phyloP scores from a whole-genome alignment of 345 rosid species.

The Lepidium sativum region DNA sequence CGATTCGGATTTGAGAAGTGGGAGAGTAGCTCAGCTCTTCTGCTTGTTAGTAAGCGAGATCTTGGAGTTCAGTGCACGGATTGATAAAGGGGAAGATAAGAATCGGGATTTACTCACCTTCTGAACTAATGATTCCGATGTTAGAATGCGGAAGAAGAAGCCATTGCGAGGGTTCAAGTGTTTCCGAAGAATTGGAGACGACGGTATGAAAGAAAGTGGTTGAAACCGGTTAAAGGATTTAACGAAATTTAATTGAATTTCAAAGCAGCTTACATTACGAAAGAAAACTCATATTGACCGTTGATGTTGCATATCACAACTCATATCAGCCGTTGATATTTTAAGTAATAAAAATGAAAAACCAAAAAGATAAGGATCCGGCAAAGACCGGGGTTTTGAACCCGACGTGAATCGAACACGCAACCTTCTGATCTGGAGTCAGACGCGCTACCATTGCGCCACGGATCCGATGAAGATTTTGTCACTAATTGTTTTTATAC shows the following conservation, averaged over 20 bases:
- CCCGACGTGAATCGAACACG: conserved; percentile 66
- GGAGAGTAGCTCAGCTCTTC: conserved; percentile 60
- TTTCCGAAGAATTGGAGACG: conserved; percentile 2
- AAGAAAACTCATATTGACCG: background rate
- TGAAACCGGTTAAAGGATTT: conserved; percentile 19
- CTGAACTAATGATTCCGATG: too few species aligned
- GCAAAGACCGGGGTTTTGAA: conserved; percentile 2
- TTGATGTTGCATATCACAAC: background rate
- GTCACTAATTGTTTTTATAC: rapidly evolving
- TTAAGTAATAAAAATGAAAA: background rate
- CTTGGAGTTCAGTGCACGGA: conserved; percentile 32
- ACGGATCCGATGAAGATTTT: conserved; percentile 35
- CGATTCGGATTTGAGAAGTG: conserved; percentile 67
- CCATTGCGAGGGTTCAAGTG: conserved; percentile 19
- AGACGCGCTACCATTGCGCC: conserved; percentile 99
- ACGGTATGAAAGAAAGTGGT: conserved; percentile 7
- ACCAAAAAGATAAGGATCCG: background rate
- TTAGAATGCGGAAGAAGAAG: conserved; percentile 7
- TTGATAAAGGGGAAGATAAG: conserved; percentile 31
- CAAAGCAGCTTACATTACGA: too few species aligned
- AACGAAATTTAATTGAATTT: background rate
- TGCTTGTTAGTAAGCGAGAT: conserved; percentile 46
- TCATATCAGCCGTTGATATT: conserved; percentile 1
- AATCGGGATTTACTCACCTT: too few species aligned
- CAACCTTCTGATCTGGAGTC: conserved; percentile 99